Evolutionary conservation across 257 asterid genomes (phyloP), one percentile per base, ranked within the genome.

Genomic region (Solanum infundibuliforme): DNA sequence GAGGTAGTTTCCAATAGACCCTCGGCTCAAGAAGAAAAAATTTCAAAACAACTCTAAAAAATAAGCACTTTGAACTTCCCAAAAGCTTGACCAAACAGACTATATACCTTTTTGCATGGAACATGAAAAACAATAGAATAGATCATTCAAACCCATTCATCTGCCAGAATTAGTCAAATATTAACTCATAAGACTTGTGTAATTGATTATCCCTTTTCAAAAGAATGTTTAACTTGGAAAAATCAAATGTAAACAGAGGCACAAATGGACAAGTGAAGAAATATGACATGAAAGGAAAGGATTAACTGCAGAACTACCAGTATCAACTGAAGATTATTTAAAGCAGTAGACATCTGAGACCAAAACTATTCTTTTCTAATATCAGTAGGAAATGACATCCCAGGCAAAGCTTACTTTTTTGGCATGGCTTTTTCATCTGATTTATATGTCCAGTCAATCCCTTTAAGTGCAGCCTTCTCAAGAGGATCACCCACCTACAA

Each of bases 401-500:
- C 86, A 60, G 62, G 87, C 38, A 68, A 88, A 60, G 88, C 95
- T 87, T 95, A 95, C 99, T 92, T 95, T 90, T 95, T 97, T 43
- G 99, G 98, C 91, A 94, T 88, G 85, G 98, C 98, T 89, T 97
- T 97, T 90, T 97, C 99, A 93, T 97, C 99, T 91, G 98, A 95
- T 91, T 91, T 95, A 91, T 97, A 97, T 88, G 91, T 90, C 99
- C 99, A 97, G 48, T 93, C 98, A 75, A 97, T 95, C 92, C 98
- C 99, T 88, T 93, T 94, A 65, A 97, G 94, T n/a, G 99, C 98
- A 89, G 98, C 98, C 91, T 95, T 95, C 92, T 97, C 99, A 91
- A 97, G 98, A 88, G 99, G 99, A 92, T 97, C 99, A n/a, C 99
- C 99, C 87, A 97, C 99, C 99, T 97, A 92, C 88, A 91, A 83